These are phyloP conservation scores for Brassica rapa DNA, from an alignment of 345 rosid genomes.

Conservation along the genomic window DNA sequence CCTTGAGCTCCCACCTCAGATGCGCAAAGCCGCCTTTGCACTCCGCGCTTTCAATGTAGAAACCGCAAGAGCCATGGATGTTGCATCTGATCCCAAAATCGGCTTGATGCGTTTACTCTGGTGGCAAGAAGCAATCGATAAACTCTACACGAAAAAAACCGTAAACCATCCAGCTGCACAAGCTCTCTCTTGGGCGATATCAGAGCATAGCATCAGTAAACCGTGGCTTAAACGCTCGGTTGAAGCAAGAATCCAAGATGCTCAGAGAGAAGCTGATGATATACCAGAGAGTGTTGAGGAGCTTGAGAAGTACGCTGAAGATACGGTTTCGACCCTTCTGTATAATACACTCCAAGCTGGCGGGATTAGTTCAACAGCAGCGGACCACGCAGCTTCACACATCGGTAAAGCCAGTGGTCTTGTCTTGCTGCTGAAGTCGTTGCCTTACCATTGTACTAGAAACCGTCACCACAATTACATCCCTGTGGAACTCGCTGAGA, in stretches of 20 bases:
- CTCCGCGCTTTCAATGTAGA: conserved; percentile 92
- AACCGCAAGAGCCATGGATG: conserved; percentile 91
- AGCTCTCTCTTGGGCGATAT: conserved; percentile 72
- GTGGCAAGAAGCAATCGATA: conserved; percentile 96
- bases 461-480: conserved; percentile 70
- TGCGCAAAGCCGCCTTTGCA: conserved; percentile 91
- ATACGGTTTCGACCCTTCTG: conserved; percentile 72
- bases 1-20: conserved; percentile 72
- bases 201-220: conserved; percentile 65
- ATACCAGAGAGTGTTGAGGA: conserved; percentile 70
- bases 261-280: conserved; percentile 60
- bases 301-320: conserved; percentile 87
- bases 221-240: conserved; percentile 87
- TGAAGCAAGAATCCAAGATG: conserved; percentile 84
- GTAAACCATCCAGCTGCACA: conserved; percentile 80
- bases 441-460: conserved; percentile 79
- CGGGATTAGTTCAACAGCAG: conserved; percentile 71
- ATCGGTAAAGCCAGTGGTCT: conserved; percentile 93
- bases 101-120: conserved; percentile 91
- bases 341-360: conserved; percentile 88
- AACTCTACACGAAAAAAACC: conserved; percentile 63
- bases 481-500: conserved; percentile 66
- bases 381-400: conserved; percentile 92
- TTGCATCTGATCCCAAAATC: conserved; percentile 86
- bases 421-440: conserved; percentile 69